Percentiles rank a stretch among this genome's conserved stretches.
Evolutionary conservation across 2,329 filamentous ascomycete genomes (phyloP).

Genomic region (Cercospora citrullina): DNA sequence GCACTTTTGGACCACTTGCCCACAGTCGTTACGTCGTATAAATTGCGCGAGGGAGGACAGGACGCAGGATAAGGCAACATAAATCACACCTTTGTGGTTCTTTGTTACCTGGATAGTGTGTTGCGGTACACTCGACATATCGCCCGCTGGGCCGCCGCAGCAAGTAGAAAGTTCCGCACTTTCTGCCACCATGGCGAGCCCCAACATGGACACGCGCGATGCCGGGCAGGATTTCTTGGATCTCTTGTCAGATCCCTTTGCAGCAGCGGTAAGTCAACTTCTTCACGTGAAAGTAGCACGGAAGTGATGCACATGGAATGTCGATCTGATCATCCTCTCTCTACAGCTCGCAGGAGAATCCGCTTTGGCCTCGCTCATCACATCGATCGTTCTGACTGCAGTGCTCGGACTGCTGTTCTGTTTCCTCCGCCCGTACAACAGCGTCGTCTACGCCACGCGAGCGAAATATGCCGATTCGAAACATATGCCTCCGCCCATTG

Average conservation of each 20-base stretch:
- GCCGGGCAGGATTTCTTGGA: conserved; percentile 14
- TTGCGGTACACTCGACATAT: neutral
- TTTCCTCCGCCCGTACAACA: conserved; percentile 85
- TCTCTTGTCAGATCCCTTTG: conserved; percentile 14
- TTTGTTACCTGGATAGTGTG: neutral
- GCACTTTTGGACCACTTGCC: neutral
- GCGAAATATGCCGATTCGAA: conserved; percentile 88
- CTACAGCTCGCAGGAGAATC: conserved; percentile 59
- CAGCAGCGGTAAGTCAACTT: conserved; percentile 7
- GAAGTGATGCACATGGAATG: neutral
- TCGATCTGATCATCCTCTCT: neutral
- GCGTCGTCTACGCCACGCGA: conserved; percentile 90
- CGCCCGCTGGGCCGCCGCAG: conserved; percentile 11
- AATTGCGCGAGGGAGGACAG: neutral
- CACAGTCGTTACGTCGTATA: conserved; percentile 11
- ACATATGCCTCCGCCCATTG: conserved; percentile 82
- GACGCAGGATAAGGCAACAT: neutral
- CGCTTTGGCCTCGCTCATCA: conserved; percentile 75
- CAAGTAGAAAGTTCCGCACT: conserved; percentile 9
- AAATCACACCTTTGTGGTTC: neutral
- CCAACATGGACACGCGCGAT: conserved; percentile 12
- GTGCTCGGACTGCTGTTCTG: conserved; percentile 81
- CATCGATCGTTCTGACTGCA: conserved; percentile 73
- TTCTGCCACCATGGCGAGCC: conserved; percentile 19
- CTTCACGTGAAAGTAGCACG: neutral